Percentiles rank a stretch among this genome's conserved stretches.
phyloP scores from a whole-genome alignment of 768 basidiomycete species.

The Leccinum longicurvipes region DNA sequence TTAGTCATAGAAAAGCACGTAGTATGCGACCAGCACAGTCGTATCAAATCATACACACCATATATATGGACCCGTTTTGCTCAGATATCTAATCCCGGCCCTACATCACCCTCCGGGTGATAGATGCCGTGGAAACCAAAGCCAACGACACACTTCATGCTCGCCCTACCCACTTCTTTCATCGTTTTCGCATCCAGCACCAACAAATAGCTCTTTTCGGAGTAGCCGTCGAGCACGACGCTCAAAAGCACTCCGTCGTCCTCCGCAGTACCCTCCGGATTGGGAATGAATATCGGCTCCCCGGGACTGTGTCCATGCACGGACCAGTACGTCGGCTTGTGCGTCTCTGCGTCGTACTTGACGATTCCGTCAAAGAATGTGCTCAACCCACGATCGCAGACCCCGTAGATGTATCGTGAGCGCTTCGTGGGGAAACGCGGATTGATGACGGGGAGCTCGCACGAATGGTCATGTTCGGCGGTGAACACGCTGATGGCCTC shows the following conservation, averaged over 20 bases:
- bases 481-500: conserved; percentile 21
- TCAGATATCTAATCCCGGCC: conserved; percentile 22
- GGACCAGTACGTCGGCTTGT: conserved; percentile 26
- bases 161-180: conserved; percentile 37
- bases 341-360: conserved; percentile 33
- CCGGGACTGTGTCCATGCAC: conserved; percentile 30
- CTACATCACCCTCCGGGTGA: conserved; percentile 1
- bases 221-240: conserved; percentile 34
- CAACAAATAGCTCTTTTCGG: conserved; percentile 33
- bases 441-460: conserved; percentile 36
- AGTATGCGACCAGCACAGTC: conserved; percentile 1
- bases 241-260: conserved; percentile 38
- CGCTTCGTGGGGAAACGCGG: conserved; percentile 30
- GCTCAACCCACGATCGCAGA: conserved; percentile 26
- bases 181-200: conserved; percentile 36
- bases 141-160: conserved; percentile 30
- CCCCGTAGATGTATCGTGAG: conserved; percentile 34
- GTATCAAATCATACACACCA: neutral
- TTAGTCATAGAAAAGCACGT: neutral
- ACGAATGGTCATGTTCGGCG: conserved; percentile 26
- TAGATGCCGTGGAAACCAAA: conserved; percentile 38
- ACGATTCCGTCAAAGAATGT: conserved; percentile 35
- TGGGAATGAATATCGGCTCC: conserved; percentile 36
- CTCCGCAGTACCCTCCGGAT: conserved; percentile 29
- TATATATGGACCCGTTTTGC: neutral